A percentile compares a stretch with the other conserved stretches of the same genome.
Conservation (phyloP, 306 rosid genomes). For the Vicia villosa region DNA sequence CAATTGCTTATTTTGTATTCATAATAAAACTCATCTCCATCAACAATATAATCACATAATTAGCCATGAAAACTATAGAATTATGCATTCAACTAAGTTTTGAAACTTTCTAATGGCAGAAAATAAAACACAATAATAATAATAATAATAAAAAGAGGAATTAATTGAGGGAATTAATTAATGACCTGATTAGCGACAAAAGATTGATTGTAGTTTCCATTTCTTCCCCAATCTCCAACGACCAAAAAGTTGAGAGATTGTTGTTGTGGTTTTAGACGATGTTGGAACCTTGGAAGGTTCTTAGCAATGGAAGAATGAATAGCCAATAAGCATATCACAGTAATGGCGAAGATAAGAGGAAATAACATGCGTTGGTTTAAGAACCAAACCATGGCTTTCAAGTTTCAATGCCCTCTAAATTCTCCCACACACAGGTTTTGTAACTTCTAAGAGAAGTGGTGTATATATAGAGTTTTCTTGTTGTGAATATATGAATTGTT, state of each 20-base stretch:
- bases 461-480: too few species aligned
- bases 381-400: conserved; percentile 37
- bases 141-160: not conserved
- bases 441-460: not conserved
- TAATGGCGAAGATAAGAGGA: not conserved
- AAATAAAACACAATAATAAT: not conserved
- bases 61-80: too few species aligned
- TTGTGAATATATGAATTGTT: too few species aligned
- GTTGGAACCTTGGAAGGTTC: conserved; percentile 43
- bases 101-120: not conserved
- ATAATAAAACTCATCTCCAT: too few species aligned
- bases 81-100: not conserved
- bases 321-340: conserved; percentile 1
- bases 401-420: too few species aligned
- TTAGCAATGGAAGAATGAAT: conserved; percentile 38
- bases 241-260: conserved; percentile 54
- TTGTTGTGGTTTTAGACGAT: conserved; percentile 31
- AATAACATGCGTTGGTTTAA: not conserved
- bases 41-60: too few species aligned
- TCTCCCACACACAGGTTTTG: too few species aligned
- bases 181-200: conserved; percentile 61
- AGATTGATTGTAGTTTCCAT: conserved; percentile 63
- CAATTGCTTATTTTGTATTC: too few species aligned
- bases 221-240: conserved; percentile 83
- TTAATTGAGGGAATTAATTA: too few species aligned